A percentile compares a stretch with the other conserved stretches of the same genome.
phyloP scores from a whole-genome alignment of 306 rosid genomes.

The Quercus gilva region DNA sequence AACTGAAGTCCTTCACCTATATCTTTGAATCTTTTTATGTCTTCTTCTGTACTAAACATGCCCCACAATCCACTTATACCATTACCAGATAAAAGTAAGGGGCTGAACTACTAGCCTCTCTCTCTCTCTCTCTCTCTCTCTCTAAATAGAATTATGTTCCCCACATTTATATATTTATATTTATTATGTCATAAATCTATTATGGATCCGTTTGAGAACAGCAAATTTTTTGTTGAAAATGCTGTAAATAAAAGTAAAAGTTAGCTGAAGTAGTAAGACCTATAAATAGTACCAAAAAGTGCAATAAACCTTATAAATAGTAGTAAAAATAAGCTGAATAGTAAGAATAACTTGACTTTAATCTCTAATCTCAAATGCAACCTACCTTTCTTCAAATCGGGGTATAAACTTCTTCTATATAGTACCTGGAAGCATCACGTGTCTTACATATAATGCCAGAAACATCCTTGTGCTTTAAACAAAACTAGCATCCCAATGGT shows the following conservation, averaged over 20 bases:
- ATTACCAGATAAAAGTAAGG: background rate
- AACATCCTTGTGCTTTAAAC: too few species aligned
- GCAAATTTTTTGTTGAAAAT: too few species aligned
- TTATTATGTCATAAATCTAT: background rate
- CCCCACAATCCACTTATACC: slow-evolving; percentile 4
- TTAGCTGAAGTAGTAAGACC: accelerated
- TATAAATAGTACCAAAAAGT: too few species aligned
- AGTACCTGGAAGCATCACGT: too few species aligned
- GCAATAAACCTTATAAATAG: accelerated
- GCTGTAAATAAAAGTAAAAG: accelerated
- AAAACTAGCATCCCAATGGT: too few species aligned
- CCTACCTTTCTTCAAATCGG: too few species aligned
- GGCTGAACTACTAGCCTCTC: background rate
- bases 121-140: too few species aligned
- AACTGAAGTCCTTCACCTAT: background rate
- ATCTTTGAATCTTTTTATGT: slow-evolving; percentile 2
- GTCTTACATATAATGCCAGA: too few species aligned
- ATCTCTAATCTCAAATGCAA: too few species aligned
- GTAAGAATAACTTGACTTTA: too few species aligned
- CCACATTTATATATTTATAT: background rate
- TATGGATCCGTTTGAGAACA: too few species aligned
- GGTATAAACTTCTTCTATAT: too few species aligned
- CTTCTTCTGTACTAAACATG: background rate
- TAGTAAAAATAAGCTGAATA: accelerated
- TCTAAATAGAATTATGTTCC: background rate